A percentile compares a stretch with the other conserved stretches of the same genome.
These are phyloP conservation scores for Rauvolfia tetraphylla DNA, from an alignment of 257 asterid genomes.

Conservation along the genomic window DNA sequence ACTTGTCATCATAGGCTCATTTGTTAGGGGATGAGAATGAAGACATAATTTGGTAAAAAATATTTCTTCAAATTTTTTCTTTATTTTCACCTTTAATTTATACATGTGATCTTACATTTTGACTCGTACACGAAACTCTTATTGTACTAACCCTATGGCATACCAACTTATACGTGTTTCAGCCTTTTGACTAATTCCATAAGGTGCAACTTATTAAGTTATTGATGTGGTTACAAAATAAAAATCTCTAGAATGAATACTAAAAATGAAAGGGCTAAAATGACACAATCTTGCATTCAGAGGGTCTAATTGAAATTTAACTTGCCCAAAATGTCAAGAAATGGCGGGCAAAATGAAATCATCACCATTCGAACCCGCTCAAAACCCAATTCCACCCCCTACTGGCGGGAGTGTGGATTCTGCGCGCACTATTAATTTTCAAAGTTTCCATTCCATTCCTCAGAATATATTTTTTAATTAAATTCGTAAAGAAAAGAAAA, in stretches of 20 bases:
- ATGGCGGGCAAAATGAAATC: not conserved
- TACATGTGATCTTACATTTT: too few species aligned
- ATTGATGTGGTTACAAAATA: too few species aligned
- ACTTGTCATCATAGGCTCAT: too few species aligned
- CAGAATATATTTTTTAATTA: not conserved
- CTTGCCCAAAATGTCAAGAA: not conserved
- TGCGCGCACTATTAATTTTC: not conserved
- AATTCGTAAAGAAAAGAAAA: not conserved
- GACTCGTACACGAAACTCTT: too few species aligned
- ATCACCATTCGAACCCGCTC: not conserved
- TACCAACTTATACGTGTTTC: too few species aligned
- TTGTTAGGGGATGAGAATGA: too few species aligned
- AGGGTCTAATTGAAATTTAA: not conserved
- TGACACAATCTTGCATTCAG: not conserved
- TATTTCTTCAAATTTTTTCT: too few species aligned
- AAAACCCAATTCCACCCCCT: not conserved
- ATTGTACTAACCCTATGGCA: too few species aligned
- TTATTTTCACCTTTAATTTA: too few species aligned
- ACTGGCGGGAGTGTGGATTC: not conserved
- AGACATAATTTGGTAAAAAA: too few species aligned
- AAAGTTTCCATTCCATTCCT: not conserved
- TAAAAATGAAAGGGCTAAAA: not conserved
- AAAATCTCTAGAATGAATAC: not conserved
- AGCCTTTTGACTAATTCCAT: too few species aligned
- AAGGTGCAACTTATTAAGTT: too few species aligned